Evolutionary conservation across 148 eudicot species (phyloP).

Genomic region (Mesembryanthemum crystallinum): DNA sequence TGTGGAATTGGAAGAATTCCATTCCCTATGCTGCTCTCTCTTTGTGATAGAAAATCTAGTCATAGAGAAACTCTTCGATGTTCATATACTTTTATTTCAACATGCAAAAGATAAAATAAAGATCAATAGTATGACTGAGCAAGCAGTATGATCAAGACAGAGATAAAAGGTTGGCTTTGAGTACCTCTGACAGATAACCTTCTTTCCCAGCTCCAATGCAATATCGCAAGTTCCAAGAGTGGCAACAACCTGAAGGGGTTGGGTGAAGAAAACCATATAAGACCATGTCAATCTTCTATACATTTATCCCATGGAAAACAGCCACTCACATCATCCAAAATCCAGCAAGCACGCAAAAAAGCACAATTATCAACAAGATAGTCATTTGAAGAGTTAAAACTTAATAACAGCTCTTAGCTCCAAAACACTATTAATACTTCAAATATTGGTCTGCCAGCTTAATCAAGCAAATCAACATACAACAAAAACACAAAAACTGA

Average conservation of each 20-base stretch:
- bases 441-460: not conserved
- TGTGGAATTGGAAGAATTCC: not conserved
- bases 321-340: not conserved
- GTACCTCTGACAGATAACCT: slow-evolving; percentile 82
- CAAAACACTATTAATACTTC: not conserved
- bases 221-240: slow-evolving; percentile 88
- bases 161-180: slow-evolving; percentile 17
- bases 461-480: not conserved
- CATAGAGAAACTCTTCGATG: not conserved
- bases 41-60: not conserved
- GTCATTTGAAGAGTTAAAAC: not conserved
- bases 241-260: slow-evolving; percentile 55
- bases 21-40: slow-evolving; percentile 1
- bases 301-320: not conserved
- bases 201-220: slow-evolving; percentile 77
- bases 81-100: not conserved
- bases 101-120: not conserved
- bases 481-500: not conserved
- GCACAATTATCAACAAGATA: not conserved
- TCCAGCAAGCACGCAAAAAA: not conserved
- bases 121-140: not conserved
- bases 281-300: not conserved
- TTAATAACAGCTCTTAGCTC: not conserved
- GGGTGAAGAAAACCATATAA: slow-evolving; percentile 5
- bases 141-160: slow-evolving; percentile 5